These are phyloP conservation scores for Bondarzewia mesenterica DNA, from an alignment of 1,284 basidiomycete species.

Conservation along the genomic window DNA sequence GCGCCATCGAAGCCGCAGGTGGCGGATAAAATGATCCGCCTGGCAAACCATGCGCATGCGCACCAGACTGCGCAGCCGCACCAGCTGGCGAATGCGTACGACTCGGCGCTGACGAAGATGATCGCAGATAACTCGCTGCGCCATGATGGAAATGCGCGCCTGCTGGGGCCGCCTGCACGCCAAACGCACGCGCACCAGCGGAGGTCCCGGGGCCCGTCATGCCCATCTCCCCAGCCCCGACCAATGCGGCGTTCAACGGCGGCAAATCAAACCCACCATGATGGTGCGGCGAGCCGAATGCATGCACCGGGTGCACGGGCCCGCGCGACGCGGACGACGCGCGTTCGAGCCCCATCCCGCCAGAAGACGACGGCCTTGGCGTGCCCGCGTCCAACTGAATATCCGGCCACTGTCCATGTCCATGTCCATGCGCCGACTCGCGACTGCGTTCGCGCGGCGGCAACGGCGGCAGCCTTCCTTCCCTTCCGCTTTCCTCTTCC, in stretches of 20 bases:
- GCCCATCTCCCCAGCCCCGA: constrained; percentile 16
- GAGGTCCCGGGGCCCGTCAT: constrained; percentile 16
- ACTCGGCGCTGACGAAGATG: constrained; percentile 44
- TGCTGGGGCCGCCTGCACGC: constrained; percentile 23
- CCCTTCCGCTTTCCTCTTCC: constrained; percentile 13
- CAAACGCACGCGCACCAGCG: too few relatives aligned
- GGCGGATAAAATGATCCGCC: constrained; percentile 8
- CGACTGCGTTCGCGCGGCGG: background rate
- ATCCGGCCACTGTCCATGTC: constrained; percentile 10
- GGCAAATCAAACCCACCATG: constrained; percentile 53
- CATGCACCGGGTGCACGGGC: background rate
- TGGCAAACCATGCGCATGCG: too few relatives aligned
- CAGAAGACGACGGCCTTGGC: constrained; percentile 19
- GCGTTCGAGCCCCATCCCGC: background rate
- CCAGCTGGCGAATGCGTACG: constrained; percentile 56
- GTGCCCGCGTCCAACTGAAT: constrained; percentile 22
- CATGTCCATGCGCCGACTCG: constrained; percentile 15
- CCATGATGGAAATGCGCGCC: constrained; percentile 11
- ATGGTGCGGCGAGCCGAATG: constrained; percentile 20
- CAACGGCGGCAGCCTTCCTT: constrained; percentile 32
- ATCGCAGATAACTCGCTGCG: constrained; percentile 46
- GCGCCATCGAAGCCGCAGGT: constrained; percentile 25
- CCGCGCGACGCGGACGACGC: background rate
- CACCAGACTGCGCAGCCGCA: constrained; percentile 8
- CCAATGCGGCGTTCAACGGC: constrained; percentile 41